Conservation (phyloP, 306 rosid species). For the Astragalus glycyphyllos region DNA sequence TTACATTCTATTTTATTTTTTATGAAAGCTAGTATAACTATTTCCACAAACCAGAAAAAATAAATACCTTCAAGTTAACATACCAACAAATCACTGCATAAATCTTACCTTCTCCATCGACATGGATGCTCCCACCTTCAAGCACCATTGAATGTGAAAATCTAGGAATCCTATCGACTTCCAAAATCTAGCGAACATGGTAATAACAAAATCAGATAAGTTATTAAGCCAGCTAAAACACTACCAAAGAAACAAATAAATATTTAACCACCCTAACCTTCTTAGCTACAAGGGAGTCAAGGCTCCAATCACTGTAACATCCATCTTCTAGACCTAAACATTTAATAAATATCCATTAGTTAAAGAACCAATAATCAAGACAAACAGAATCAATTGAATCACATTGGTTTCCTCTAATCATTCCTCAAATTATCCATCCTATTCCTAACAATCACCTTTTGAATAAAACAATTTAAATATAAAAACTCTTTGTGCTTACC, state of each 20-base stretch:
- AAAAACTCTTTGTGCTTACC: constrained; percentile 54
- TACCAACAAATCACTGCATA: constrained; percentile 16
- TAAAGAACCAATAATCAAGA: constrained; percentile 19
- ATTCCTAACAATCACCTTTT: constrained; percentile 15
- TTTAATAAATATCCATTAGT: constrained; percentile 28
- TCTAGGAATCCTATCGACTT: constrained; percentile 70
- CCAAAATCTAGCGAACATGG: constrained; percentile 70
- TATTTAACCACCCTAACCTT: constrained; percentile 58
- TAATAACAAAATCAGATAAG: constrained; percentile 29
- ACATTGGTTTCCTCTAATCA: neutral
- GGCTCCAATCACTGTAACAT: constrained; percentile 85
- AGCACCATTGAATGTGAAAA: constrained; percentile 73
- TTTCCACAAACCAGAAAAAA: neutral
- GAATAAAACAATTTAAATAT: neutral
- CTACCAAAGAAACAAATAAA: neutral
- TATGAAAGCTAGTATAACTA: neutral
- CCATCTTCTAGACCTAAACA: constrained; percentile 73
- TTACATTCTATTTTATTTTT: constrained; percentile 12
- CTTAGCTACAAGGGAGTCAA: constrained; percentile 65
- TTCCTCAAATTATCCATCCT: constrained; percentile 31
- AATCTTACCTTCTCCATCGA: constrained; percentile 91
- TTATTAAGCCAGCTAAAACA: neutral
- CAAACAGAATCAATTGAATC: constrained; percentile 22
- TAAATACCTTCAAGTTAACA: neutral
- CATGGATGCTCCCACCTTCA: constrained; percentile 99